Percentiles rank a stretch among this genome's conserved stretches.
Evolutionary conservation across 805 yeast genomes (phyloP).

Genomic region (Debaryomyces castellii): DNA sequence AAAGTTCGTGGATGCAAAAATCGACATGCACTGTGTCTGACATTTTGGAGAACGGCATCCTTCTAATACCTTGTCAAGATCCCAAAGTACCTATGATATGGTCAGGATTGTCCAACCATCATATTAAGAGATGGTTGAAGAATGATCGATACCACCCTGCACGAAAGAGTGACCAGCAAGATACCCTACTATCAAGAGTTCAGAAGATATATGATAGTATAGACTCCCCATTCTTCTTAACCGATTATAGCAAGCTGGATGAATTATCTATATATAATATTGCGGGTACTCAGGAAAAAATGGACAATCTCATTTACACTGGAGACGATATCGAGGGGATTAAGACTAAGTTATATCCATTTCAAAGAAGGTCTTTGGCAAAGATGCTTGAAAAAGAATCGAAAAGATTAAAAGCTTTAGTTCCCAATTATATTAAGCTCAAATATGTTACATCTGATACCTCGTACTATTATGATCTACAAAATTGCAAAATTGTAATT

Average conservation of each 20-base stretch:
- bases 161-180: not conserved
- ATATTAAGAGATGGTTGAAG: slow-evolving; percentile 32
- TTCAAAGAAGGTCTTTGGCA: slow-evolving; percentile 59
- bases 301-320: slow-evolving; percentile 14
- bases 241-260: slow-evolving; percentile 9
- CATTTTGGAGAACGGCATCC: slow-evolving; percentile 7
- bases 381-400: slow-evolving; percentile 60
- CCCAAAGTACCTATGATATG: not conserved
- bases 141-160: slow-evolving; percentile 11
- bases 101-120: slow-evolving; percentile 15
- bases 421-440: slow-evolving; percentile 35
- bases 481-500: slow-evolving; percentile 22
- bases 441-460: slow-evolving; percentile 13
- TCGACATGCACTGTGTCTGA: not conserved
- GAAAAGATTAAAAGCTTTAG: slow-evolving; percentile 21
- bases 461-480: slow-evolving; percentile 37
- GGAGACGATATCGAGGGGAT: slow-evolving; percentile 37
- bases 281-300: slow-evolving; percentile 15
- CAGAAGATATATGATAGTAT: slow-evolving; percentile 35
- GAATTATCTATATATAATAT: not conserved
- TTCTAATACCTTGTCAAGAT: not conserved
- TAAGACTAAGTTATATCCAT: slow-evolving; percentile 50
- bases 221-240: slow-evolving; percentile 24
- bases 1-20: slow-evolving; percentile 32
- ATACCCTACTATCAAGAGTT: slow-evolving; percentile 18